phyloP scores from a whole-genome alignment of 805 yeast genomes.

The Blastobotrys muscicola region DNA sequence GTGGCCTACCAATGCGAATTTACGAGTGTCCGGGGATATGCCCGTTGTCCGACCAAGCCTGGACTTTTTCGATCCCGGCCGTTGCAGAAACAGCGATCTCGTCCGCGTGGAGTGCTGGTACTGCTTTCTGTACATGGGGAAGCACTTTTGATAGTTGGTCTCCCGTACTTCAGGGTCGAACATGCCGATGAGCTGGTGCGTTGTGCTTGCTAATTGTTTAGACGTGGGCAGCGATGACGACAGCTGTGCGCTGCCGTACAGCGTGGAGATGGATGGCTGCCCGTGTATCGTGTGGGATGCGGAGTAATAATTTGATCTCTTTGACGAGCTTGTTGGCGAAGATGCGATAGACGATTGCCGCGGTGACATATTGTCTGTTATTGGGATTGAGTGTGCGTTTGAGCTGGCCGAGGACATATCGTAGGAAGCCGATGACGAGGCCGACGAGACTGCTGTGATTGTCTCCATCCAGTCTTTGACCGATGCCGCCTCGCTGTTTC shows the following conservation, averaged over 20 bases:
- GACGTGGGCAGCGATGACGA: slow-evolving; percentile 1
- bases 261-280: too few relatives aligned
- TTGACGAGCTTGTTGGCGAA: too few relatives aligned
- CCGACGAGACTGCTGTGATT: background rate
- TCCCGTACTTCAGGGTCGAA: slow-evolving; percentile 15
- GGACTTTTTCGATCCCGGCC: slow-evolving; percentile 30
- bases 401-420: background rate
- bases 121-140: slow-evolving; percentile 68
- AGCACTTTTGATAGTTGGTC: slow-evolving; percentile 60
- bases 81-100: slow-evolving; percentile 32
- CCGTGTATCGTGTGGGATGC: too few relatives aligned
- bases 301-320: too few relatives aligned
- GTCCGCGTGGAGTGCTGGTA: slow-evolving; percentile 46
- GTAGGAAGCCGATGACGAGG: background rate
- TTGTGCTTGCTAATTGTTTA: background rate
- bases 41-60: slow-evolving; percentile 41
- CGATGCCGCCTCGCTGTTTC: background rate
- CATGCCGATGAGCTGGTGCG: too few relatives aligned
- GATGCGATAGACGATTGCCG: too few relatives aligned
- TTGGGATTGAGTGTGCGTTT: background rate
- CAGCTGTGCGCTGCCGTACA: background rate
- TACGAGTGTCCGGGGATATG: slow-evolving; percentile 53
- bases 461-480: background rate
- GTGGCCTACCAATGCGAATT: slow-evolving; percentile 56
- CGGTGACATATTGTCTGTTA: too few relatives aligned